A percentile compares a stretch with the other conserved stretches of the same genome.
These are phyloP conservation scores for Hypoxylon sp. DNA, from an alignment of 2,329 filamentous ascomycete genomes.

Conservation along the genomic window DNA sequence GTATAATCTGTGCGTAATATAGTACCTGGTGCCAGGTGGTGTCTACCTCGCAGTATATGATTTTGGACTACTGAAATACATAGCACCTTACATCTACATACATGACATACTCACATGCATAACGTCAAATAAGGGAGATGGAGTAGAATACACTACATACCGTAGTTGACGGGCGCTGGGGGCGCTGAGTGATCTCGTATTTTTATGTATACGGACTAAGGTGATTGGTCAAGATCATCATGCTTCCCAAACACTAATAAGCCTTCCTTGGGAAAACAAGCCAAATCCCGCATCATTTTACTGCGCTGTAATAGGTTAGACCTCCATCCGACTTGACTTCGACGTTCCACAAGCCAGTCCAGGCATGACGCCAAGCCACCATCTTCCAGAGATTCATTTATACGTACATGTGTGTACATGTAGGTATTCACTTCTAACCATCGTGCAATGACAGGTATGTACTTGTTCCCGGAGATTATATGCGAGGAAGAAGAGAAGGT, in stretches of 20 bases:
- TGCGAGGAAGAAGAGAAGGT: background rate
- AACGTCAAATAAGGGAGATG: constrained; percentile 4
- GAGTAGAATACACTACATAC: background rate
- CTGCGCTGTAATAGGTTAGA: constrained; percentile 10
- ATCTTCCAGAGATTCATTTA: constrained; percentile 20
- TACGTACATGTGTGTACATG: background rate
- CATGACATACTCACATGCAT: background rate
- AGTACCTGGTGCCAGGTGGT: no score
- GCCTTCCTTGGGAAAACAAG: constrained; percentile 14
- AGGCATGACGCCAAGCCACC: constrained; percentile 12
- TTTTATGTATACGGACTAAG: constrained; percentile 17
- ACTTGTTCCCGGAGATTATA: background rate
- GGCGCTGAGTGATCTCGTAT: constrained; percentile 26
- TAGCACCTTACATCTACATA: background rate
- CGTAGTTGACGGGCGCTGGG: background rate
- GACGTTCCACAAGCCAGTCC: constrained; percentile 17
- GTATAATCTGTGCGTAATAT: background rate
- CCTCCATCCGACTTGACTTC: constrained; percentile 16
- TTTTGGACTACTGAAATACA: background rate
- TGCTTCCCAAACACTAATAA: constrained; percentile 14
- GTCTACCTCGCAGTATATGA: background rate
- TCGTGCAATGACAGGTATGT: background rate
- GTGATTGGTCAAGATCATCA: constrained; percentile 23
- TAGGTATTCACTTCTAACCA: constrained; percentile 7
- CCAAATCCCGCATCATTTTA: constrained; percentile 30